A percentile compares a stretch with the other conserved stretches of the same genome.
phyloP scores from a whole-genome alignment of 2,329 filamentous ascomycete species.

The Arthrobotrys musiformis region DNA sequence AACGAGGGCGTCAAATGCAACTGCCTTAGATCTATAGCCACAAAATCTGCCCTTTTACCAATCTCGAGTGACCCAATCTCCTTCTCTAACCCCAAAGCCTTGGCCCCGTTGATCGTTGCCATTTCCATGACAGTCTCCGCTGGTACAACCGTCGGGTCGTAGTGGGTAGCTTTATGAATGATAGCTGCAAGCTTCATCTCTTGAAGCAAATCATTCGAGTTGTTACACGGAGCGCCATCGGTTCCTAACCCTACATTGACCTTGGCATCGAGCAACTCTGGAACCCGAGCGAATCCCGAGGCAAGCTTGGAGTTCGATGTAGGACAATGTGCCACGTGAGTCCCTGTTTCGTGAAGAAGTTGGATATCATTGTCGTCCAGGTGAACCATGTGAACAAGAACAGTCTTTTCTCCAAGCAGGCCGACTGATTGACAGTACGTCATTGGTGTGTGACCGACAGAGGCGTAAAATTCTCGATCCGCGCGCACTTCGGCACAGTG shows the following conservation, averaged over 20 bases:
- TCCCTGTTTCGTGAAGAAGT: constrained; percentile 63
- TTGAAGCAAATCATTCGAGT: constrained; percentile 61
- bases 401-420: constrained; percentile 64
- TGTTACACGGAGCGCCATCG: constrained; percentile 68
- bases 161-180: constrained; percentile 62
- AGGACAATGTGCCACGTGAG: constrained; percentile 67
- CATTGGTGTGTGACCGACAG: constrained; percentile 62
- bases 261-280: constrained; percentile 63
- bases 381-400: constrained; percentile 68
- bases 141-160: constrained; percentile 64
- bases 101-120: constrained; percentile 68
- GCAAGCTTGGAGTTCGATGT: constrained; percentile 68
- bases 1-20: constrained; percentile 59
- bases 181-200: constrained; percentile 68
- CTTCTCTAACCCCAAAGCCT: constrained; percentile 62
- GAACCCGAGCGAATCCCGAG: constrained; percentile 66
- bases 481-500: constrained; percentile 62
- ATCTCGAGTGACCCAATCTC: constrained; percentile 63
- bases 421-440: constrained; percentile 63
- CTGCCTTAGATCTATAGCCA: constrained; percentile 61
- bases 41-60: constrained; percentile 65
- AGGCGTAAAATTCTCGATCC: constrained; percentile 61
- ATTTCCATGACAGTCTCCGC: constrained; percentile 67
- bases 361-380: constrained; percentile 65
- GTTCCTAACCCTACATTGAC: constrained; percentile 68